Base-by-base conservation (phyloP, 2,329 filamentous ascomycete genomes). In the Ambrosiella cleistominuta region DNA sequence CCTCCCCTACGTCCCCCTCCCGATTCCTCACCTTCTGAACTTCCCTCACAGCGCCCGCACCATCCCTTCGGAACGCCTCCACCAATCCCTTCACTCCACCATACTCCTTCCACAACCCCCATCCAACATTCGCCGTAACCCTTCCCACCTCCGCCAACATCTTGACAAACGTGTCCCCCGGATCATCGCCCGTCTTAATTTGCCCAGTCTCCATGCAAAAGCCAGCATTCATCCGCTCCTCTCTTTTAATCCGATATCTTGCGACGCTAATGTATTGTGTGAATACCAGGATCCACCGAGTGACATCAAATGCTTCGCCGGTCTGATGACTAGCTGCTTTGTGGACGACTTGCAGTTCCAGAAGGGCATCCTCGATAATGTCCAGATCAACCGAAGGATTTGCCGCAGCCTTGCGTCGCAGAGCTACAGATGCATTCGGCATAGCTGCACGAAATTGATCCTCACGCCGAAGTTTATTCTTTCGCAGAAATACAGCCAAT, bases 171-270 rank as follows among this genome's bases (percentile, higher is more conserved):
- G 82, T 87, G 64, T 90, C 86, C 6, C 71, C 67, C 1, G 75
- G 70, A 49, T 80, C 77, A 36, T 84, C 78, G 36, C 86, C 86
- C 0, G 81, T 79, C 57, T 79, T 80, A 47, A 91, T 83, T 68
- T 91, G 86, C 0, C 86, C 86, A 0, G 74, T 73, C 57, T 88
- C 85, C 83, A 90, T 89, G 69, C 86, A 90, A 67, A 91, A 91
- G 0, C 78, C 75, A 1, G 80, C 81, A 11, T 76, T 72, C 1
- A 76, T 74, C 57, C 72, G 72, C 63, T 70, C 70, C 54, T 70
- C 67, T 19, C 70, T 69, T 63, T 75, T 74, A 56, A 72, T 77
- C 62, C 80, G 79, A 68, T 90, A 90, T 0, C 85, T 86, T 19
- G 85, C 80, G 1, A 82, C 86, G 7, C 84, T 85, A 54, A 91